A percentile compares a stretch with the other conserved stretches of the same genome.
Conservation (phyloP, 805 yeast species). For the Tetrapisispora taiwanensis region DNA sequence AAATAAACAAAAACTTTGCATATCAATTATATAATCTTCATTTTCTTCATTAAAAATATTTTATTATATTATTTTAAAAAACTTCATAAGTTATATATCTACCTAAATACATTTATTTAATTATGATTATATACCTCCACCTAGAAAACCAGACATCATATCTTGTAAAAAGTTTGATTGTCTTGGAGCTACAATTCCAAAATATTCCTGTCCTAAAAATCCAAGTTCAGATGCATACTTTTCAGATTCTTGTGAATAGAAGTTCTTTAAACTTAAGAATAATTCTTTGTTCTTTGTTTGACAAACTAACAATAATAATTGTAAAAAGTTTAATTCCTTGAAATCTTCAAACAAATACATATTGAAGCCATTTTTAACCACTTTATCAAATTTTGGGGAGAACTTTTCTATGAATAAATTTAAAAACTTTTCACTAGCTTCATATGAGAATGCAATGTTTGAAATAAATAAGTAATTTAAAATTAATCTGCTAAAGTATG, state of each 20-base stretch:
- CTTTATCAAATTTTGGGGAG: slow-evolving; percentile 16
- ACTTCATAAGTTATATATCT: no score
- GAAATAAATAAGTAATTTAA: slow-evolving; percentile 63
- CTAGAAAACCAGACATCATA: slow-evolving; percentile 64
- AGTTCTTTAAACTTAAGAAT: slow-evolving; percentile 42
- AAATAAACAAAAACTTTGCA: no score
- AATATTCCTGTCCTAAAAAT: slow-evolving; percentile 51
- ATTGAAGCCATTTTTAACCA: slow-evolving; percentile 26
- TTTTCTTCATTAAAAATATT: not conserved
- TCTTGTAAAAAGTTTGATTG: slow-evolving; percentile 53
- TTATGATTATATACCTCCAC: slow-evolving; percentile 24
- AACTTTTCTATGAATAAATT: slow-evolving; percentile 20
- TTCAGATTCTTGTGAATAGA: slow-evolving; percentile 33
- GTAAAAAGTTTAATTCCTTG: slow-evolving; percentile 56
- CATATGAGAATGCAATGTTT: slow-evolving; percentile 50
- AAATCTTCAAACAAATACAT: slow-evolving; percentile 31
- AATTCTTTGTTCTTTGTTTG: slow-evolving; percentile 43
- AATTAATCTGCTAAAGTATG: slow-evolving; percentile 46
- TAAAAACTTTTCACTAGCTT: slow-evolving; percentile 33
- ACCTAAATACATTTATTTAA: no score
- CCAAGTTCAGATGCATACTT: slow-evolving; percentile 36
- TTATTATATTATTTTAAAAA: no score
- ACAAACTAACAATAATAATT: slow-evolving; percentile 51
- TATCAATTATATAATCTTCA: no score
- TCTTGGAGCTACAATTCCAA: slow-evolving; percentile 44